Evolutionary conservation across 2,329 filamentous ascomycete species (phyloP).

Genomic region (Dactylellina parvicollis): DNA sequence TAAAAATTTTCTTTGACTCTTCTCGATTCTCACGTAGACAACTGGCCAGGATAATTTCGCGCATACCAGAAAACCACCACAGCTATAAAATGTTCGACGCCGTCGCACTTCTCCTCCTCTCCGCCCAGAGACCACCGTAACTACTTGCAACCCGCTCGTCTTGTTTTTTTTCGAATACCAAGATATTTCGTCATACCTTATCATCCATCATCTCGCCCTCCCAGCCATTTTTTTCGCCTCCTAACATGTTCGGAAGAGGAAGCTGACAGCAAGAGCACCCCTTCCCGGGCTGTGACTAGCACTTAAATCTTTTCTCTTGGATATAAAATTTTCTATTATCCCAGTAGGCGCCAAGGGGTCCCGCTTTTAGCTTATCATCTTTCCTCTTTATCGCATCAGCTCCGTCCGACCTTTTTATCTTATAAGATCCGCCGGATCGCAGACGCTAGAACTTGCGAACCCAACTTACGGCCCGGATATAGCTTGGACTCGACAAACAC

Average conservation of each 20-base stretch:
- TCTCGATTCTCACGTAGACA: not conserved
- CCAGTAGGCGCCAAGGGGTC: slow-evolving; percentile 1
- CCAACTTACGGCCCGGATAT: not conserved
- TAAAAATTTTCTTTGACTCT: slow-evolving; percentile 14
- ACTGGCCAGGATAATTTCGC: slow-evolving; percentile 17
- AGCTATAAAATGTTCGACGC: slow-evolving; percentile 12
- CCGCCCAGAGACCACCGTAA: not conserved
- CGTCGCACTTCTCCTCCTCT: slow-evolving; percentile 2
- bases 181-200: not conserved
- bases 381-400: slow-evolving; percentile 20
- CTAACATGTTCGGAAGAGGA: slow-evolving; percentile 27
- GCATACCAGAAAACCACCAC: not conserved
- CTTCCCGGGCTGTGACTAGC: slow-evolving; percentile 13
- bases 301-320: not conserved
- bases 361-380: not conserved
- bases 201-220: not conserved
- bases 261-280: slow-evolving; percentile 22
- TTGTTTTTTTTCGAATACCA: not conserved
- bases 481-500: not conserved
- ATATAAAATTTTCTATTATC: not conserved
- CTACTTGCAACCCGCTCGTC: not conserved
- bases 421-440: slow-evolving; percentile 18
- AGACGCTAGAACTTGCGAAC: not conserved
- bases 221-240: slow-evolving; percentile 3
- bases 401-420: slow-evolving; percentile 10